Evolutionary conservation across 805 yeast species (phyloP), one percentile per base, ranked within the genome.

Genomic region (Starmerella bombicola): DNA sequence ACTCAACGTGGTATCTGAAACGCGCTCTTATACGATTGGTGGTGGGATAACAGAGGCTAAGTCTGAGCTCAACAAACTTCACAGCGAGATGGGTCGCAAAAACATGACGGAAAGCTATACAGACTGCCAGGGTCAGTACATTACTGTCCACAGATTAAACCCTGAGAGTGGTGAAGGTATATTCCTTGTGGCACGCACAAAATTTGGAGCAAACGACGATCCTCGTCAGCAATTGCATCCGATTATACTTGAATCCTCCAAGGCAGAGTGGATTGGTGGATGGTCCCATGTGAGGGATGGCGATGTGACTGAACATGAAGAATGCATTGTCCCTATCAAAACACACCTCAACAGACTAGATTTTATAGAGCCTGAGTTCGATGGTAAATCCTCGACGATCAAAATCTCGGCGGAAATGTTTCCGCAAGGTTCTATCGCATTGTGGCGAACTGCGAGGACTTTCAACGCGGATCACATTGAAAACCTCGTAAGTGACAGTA

Each of bases 51-150:
- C 83, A 4, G 62, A 66, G 38, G 78, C 81, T n/a, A 91, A 86
- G 59, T 38, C 48, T 10, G 45, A 53, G 9, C 51, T 64, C 33
- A 58, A 61, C 38, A 49, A 51, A 15, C 48, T 63, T 21, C 69
- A 64, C 46, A 50, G 49, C 30, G 54, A 60, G 37, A 55, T 65
- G 55, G 67, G 65, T 19, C 54, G 61, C 13, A 68, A 65, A 40
- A 64, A 67, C 31, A 93, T 82, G 48, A 81, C 81, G 52, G 96
- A 88, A 60, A 84, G 82, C 80, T 88, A 82, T 58, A 81, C 88
- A 30, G 96, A 88, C 56, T 95, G 82, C 54, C 93, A 85, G 48
- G 95, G 82, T 12, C 94, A 86, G 58, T 88, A 70, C 58, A 82
- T 88, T 43, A 86, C 96, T 0, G 76, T 88, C 40, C 96, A 88